These are phyloP conservation scores for Haematococcus lacustris DNA, from an alignment of 139 green algal genomes.

Conservation along the genomic window DNA sequence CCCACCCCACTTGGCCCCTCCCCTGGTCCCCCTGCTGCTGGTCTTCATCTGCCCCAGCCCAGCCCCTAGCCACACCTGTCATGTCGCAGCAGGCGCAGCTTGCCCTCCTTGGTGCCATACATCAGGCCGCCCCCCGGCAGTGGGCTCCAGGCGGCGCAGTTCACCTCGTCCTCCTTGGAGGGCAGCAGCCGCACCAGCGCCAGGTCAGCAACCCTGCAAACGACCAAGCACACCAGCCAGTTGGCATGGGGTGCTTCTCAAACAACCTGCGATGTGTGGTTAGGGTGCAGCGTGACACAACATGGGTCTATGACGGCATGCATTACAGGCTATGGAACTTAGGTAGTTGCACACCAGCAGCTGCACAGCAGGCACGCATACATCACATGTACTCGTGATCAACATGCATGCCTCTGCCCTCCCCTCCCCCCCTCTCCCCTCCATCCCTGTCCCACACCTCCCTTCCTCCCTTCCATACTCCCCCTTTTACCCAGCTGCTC, in stretches of 20 bases:
- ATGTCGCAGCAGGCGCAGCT: constrained; percentile 47
- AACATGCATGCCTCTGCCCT: not conserved
- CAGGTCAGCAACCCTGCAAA: constrained; percentile 56
- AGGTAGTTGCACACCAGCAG: not conserved
- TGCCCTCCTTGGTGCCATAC: constrained; percentile 91
- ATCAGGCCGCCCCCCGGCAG: constrained; percentile 69
- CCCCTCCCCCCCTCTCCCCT: not conserved
- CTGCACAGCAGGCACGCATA: not conserved
- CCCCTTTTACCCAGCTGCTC: not conserved
- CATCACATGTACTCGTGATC: not conserved
- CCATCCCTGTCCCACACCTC: not conserved
- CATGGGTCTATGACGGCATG: not conserved
- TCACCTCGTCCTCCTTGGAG: constrained; percentile 82
- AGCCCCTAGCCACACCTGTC: constrained; percentile 13
- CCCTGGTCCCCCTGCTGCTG: not conserved
- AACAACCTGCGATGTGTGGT: not conserved
- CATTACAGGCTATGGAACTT: not conserved
- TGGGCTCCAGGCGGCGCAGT: constrained; percentile 81
- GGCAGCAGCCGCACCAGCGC: constrained; percentile 69
- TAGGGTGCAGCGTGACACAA: not conserved
- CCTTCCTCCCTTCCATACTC: not conserved
- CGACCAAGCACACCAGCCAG: constrained; percentile 1
- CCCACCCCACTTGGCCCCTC: not conserved
- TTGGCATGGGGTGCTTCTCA: not conserved
- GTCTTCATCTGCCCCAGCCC: not conserved